These are phyloP conservation scores for Diaporthe batatas DNA, from an alignment of 2,329 filamentous ascomycete genomes.

Conservation along the genomic window DNA sequence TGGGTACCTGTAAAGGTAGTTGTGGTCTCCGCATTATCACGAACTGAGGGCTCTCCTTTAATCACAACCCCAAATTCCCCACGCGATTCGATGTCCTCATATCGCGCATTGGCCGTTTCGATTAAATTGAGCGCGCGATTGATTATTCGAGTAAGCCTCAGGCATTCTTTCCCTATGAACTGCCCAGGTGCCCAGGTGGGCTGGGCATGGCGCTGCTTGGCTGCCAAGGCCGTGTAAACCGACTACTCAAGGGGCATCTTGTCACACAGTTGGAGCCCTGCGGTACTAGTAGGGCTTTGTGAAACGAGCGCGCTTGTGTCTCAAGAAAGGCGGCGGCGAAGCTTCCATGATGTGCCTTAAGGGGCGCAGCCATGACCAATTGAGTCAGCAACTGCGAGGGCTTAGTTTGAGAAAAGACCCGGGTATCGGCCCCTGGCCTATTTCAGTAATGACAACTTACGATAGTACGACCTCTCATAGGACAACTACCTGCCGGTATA, in stretches of 20 bases:
- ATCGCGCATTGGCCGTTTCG: background rate
- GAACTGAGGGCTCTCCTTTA: background rate
- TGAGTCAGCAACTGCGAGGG: background rate
- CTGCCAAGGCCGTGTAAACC: conserved; percentile 1
- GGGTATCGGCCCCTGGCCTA: too few species aligned
- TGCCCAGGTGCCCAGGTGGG: too few species aligned
- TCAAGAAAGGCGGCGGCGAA: background rate
- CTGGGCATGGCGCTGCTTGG: background rate
- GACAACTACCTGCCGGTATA: too few species aligned
- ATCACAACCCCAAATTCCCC: conserved; percentile 14
- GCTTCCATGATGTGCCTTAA: background rate
- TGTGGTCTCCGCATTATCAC: background rate
- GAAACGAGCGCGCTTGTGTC: conserved; percentile 17
- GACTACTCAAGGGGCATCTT: background rate
- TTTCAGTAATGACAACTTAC: too few species aligned
- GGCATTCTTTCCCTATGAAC: background rate
- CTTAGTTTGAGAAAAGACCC: too few species aligned
- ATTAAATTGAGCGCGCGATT: conserved; percentile 26
- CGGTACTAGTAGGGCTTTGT: conserved; percentile 18
- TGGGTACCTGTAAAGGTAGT: background rate
- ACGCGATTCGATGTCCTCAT: background rate
- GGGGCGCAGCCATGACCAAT: background rate
- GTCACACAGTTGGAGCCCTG: conserved; percentile 1
- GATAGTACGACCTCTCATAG: too few species aligned
- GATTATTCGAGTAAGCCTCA: background rate